phyloP scores from a whole-genome alignment of 2,329 filamentous ascomycete species.

The Tolypocladium paradoxum region DNA sequence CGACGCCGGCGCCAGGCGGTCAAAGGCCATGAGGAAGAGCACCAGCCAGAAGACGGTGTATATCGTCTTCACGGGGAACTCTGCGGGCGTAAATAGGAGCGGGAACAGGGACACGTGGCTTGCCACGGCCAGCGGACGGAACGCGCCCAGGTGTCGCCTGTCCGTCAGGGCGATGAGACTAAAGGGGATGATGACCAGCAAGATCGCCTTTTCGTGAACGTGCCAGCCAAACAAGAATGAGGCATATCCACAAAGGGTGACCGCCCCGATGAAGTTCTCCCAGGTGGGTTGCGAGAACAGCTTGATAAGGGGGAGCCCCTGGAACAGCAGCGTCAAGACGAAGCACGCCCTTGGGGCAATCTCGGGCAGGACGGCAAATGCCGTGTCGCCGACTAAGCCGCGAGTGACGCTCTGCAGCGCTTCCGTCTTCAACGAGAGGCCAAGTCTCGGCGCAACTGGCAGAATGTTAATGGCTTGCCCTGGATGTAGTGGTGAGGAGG shows the following conservation, averaged over 20 bases:
- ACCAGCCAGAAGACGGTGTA: conserved; percentile 92
- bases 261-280: conserved; percentile 79
- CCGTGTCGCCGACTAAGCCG: conserved; percentile 84
- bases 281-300: conserved; percentile 73
- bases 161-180: conserved; percentile 85
- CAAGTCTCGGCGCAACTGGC: conserved; percentile 69
- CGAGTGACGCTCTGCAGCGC: conserved; percentile 84
- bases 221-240: conserved; percentile 98
- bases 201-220: conserved; percentile 93
- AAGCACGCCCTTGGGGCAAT: conserved; percentile 76
- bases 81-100: conserved; percentile 78
- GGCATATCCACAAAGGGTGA: conserved; percentile 89
- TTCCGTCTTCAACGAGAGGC: conserved; percentile 58
- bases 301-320: conserved; percentile 68
- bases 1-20: conserved; percentile 76
- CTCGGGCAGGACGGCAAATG: conserved; percentile 87
- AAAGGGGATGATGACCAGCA: conserved; percentile 91
- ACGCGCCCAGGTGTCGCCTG: conserved; percentile 81
- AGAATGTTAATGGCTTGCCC: background rate
- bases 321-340: conserved; percentile 69
- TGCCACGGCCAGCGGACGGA: conserved; percentile 81
- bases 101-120: conserved; percentile 95
- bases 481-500: background rate
- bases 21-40: conserved; percentile 75
- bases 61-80: conserved; percentile 87